Percentiles rank a stretch among this genome's conserved stretches.
phyloP scores from a whole-genome alignment of 176 grass and related monocot genomes.

The Phoenix dactylifera region DNA sequence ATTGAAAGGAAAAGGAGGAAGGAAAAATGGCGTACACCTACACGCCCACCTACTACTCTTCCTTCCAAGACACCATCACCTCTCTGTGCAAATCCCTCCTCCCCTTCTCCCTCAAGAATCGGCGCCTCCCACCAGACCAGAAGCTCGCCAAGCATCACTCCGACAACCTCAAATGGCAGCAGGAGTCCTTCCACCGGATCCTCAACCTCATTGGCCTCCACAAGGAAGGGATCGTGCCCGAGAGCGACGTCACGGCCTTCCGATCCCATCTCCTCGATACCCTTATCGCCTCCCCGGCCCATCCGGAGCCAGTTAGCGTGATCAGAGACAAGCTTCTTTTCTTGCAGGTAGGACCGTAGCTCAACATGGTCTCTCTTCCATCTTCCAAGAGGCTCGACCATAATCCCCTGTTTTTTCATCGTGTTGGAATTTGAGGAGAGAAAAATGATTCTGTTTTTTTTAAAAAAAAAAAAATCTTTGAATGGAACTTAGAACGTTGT shows the following conservation, averaged over 20 bases:
- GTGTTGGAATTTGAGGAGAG: no score
- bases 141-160: slow-evolving; percentile 46
- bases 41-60: slow-evolving; percentile 85
- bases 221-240: slow-evolving; percentile 77
- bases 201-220: slow-evolving; percentile 72
- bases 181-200: slow-evolving; percentile 91
- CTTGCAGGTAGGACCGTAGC: slow-evolving; percentile 42
- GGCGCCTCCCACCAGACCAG: slow-evolving; percentile 51
- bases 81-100: slow-evolving; percentile 83
- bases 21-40: slow-evolving; percentile 49
- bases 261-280: slow-evolving; percentile 49
- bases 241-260: slow-evolving; percentile 62
- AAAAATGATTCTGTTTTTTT: no score
- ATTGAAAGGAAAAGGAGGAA: background rate
- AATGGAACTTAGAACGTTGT: background rate
- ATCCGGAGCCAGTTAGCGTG: slow-evolving; percentile 44
- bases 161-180: slow-evolving; percentile 88
- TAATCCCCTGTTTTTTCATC: no score
- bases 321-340: slow-evolving; percentile 86
- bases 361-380: no score
- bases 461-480: no score
- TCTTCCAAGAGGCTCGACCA: no score
- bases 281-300: slow-evolving; percentile 37
- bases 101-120: slow-evolving; percentile 39
- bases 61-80: slow-evolving; percentile 87